phyloP scores from a whole-genome alignment of 1,284 basidiomycete species.

The Ceratorhiza oryzae-sativae region DNA sequence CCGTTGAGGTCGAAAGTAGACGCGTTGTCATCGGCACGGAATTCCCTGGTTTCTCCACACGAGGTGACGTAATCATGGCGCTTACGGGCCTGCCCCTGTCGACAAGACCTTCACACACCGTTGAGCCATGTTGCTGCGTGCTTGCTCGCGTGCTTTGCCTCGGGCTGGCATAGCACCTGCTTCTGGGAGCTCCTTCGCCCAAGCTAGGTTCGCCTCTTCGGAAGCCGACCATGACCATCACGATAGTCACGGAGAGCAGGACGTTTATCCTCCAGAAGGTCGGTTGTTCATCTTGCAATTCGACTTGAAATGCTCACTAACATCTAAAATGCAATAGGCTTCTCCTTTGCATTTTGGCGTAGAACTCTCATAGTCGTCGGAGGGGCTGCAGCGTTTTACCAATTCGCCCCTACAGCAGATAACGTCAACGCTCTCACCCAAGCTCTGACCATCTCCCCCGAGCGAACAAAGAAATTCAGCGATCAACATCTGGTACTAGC shows the following conservation, averaged over 20 bases:
- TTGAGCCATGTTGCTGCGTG: conserved; percentile 26
- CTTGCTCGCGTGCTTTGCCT: conserved; percentile 32
- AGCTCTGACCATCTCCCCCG: conserved; percentile 46
- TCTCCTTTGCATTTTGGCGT: conserved; percentile 50
- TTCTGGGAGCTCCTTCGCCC: conserved; percentile 1
- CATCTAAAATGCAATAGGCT: conserved; percentile 46
- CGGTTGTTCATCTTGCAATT: background rate
- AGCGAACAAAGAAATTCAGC: conserved; percentile 45
- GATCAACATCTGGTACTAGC: conserved; percentile 53
- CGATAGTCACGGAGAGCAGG: conserved; percentile 17
- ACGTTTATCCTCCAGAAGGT: conserved; percentile 37
- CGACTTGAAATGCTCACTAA: background rate
- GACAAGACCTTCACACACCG: conserved; percentile 20
- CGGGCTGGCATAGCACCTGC: conserved; percentile 17
- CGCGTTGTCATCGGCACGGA: conserved; percentile 36
- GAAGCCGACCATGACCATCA: conserved; percentile 37
- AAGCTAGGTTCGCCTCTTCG: conserved; percentile 18
- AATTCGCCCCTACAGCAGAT: conserved; percentile 47
- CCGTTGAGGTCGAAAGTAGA: conserved; percentile 6
- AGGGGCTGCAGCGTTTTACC: conserved; percentile 47
- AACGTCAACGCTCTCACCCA: conserved; percentile 46
- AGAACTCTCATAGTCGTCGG: conserved; percentile 48
- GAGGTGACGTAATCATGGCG: conserved; percentile 16
- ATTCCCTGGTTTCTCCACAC: background rate
- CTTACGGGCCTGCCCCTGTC: background rate